A percentile compares a stretch with the other conserved stretches of the same genome.
These are phyloP conservation scores for Aspergillus amoenus DNA, from an alignment of 2,329 filamentous ascomycete species.

Conservation along the genomic window DNA sequence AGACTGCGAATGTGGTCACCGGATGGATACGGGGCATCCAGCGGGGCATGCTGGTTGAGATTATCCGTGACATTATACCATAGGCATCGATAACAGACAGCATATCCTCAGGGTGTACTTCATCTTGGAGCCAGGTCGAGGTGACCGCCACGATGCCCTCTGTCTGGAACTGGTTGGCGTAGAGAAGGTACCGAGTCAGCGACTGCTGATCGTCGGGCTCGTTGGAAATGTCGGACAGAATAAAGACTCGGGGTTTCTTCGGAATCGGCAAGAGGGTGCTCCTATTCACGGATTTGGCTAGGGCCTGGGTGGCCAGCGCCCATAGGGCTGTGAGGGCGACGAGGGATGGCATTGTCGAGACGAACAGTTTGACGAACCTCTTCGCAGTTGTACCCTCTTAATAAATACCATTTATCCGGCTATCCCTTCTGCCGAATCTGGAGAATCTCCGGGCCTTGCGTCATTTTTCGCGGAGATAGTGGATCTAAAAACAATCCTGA, in stretches of 20 bases:
- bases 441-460: too few relatives aligned
- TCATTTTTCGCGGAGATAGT: too few relatives aligned
- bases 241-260: conserved; percentile 2
- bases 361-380: too few relatives aligned
- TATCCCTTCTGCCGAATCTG: too few relatives aligned
- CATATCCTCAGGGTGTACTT: conserved; percentile 45
- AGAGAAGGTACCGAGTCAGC: conserved; percentile 32
- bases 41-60: conserved; percentile 50
- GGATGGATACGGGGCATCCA: conserved; percentile 43
- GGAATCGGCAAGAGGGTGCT: too few relatives aligned
- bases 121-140: conserved; percentile 46
- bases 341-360: too few relatives aligned
- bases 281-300: too few relatives aligned
- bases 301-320: too few relatives aligned
- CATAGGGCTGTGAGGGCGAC: too few relatives aligned
- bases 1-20: conserved; percentile 36
- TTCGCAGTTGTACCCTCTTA: too few relatives aligned
- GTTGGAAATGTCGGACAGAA: conserved; percentile 4
- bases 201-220: conserved; percentile 7
- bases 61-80: conserved; percentile 43
- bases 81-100: conserved; percentile 47
- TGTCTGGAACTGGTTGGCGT: conserved; percentile 49
- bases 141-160: conserved; percentile 48
- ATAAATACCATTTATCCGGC: too few relatives aligned
- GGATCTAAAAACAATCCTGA: too few relatives aligned